Conservation (phyloP, 2,329 filamentous ascomycete species). For the Alternaria longipes region DNA sequence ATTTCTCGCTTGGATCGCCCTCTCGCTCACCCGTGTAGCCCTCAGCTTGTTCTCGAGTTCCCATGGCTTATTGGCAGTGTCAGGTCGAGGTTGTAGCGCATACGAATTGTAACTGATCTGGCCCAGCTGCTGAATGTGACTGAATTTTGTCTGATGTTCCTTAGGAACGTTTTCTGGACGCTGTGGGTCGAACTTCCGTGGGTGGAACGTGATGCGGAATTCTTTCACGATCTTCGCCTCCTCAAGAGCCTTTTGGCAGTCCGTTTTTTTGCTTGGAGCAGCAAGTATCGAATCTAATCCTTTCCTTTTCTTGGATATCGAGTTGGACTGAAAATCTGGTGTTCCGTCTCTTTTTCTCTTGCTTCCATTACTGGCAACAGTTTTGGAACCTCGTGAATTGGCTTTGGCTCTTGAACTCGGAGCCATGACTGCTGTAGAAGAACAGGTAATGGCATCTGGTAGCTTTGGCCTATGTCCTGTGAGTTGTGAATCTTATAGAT, state of each 20-base stretch:
- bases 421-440: neutral
- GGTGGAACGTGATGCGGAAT: constrained; percentile 7
- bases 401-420: neutral
- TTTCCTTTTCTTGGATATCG: neutral
- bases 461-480: too few species aligned
- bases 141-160: constrained; percentile 22
- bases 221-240: neutral
- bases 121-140: constrained; percentile 22
- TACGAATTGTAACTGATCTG: constrained; percentile 15
- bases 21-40: constrained; percentile 10
- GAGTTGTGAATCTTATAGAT: too few species aligned
- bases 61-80: constrained; percentile 20
- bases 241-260: constrained; percentile 1
- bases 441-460: neutral
- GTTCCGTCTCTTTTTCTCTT: constrained; percentile 7
- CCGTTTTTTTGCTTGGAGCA: neutral
- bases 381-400: neutral
- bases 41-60: constrained; percentile 19
- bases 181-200: neutral
- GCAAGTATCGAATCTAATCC: neutral
- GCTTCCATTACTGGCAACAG: neutral
- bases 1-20: neutral
- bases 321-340: neutral
- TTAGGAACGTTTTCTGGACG: constrained; percentile 14
- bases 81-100: constrained; percentile 8